Evolutionary conservation across 345 rosid genomes (phyloP).

Genomic region (Brassica carinata): DNA sequence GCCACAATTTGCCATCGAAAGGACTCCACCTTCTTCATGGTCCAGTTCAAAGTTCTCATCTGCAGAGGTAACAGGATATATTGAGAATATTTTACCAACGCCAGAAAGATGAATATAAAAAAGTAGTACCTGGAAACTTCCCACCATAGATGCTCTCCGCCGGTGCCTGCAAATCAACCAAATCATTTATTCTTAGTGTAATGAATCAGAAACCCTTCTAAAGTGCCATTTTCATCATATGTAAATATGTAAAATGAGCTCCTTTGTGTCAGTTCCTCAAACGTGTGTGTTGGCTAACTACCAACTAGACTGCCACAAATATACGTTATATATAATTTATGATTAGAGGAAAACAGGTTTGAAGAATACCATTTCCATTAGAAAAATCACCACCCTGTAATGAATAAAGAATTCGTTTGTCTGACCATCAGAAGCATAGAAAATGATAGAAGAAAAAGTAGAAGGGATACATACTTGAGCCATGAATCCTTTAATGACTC

Average conservation of each 20-base stretch:
- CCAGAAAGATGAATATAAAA: constrained; percentile 19
- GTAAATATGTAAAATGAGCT: not conserved
- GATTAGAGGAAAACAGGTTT: not conserved
- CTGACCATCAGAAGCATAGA: not conserved
- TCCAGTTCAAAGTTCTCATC: constrained; percentile 86
- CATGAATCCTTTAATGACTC: constrained; percentile 93
- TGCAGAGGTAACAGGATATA: constrained; percentile 33
- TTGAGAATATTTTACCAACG: not conserved
- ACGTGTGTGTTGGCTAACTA: not conserved
- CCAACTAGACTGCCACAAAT: no score
- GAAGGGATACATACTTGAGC: constrained; percentile 69
- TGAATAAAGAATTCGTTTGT: constrained; percentile 6
- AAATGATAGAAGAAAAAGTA: not conserved
- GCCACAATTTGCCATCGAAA: constrained; percentile 97
- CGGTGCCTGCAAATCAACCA: constrained; percentile 96
- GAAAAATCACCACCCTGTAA: constrained; percentile 95
- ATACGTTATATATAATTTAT: constrained; percentile 9
- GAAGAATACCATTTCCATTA: constrained; percentile 76
- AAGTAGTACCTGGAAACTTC: constrained; percentile 76
- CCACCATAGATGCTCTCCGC: constrained; percentile 99
- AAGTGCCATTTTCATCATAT: not conserved
- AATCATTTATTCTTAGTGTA: constrained; percentile 13
- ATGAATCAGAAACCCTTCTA: not conserved
- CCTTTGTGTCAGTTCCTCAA: not conserved
- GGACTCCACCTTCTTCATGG: constrained; percentile 85